Conservation (phyloP, 2,329 filamentous ascomycete species). For the Colletotrichum melonis region DNA sequence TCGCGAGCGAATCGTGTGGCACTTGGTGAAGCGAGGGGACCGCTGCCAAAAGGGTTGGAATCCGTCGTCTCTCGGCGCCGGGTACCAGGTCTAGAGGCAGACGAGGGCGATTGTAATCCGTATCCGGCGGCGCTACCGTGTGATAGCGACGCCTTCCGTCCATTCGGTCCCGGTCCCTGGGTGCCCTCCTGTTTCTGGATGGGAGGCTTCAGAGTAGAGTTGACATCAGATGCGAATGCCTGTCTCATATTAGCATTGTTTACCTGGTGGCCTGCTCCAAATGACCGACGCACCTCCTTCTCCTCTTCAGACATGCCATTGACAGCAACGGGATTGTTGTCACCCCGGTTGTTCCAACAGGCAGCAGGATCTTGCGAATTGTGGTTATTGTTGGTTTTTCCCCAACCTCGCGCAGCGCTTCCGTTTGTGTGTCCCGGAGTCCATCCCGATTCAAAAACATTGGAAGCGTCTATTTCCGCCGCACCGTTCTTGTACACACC, state of each 20-base stretch:
- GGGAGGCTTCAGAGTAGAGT: slow-evolving; percentile 90
- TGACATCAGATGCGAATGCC: slow-evolving; percentile 88
- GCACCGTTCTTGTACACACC: slow-evolving; percentile 70
- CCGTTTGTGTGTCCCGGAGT: slow-evolving; percentile 80
- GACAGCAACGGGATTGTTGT: slow-evolving; percentile 77
- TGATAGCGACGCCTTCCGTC: slow-evolving; percentile 87
- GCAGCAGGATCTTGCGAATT: slow-evolving; percentile 85
- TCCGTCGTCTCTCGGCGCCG: slow-evolving; percentile 86
- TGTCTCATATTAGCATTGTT: slow-evolving; percentile 50
- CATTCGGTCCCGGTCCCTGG: slow-evolving; percentile 66
- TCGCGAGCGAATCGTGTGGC: slow-evolving; percentile 70
- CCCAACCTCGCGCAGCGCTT: slow-evolving; percentile 74
- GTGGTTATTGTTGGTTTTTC: slow-evolving; percentile 80
- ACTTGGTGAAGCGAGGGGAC: slow-evolving; percentile 70
- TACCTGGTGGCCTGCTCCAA: background rate
- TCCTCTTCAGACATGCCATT: slow-evolving; percentile 75
- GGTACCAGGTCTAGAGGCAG: slow-evolving; percentile 76
- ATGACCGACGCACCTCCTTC: slow-evolving; percentile 61
- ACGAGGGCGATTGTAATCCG: slow-evolving; percentile 79
- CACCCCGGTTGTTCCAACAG: slow-evolving; percentile 86
- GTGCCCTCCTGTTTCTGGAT: slow-evolving; percentile 77
- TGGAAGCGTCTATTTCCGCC: slow-evolving; percentile 64
- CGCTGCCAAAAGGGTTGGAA: slow-evolving; percentile 69
- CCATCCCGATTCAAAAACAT: slow-evolving; percentile 82
- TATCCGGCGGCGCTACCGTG: slow-evolving; percentile 74